A percentile compares a stretch with the other conserved stretches of the same genome.
These are phyloP conservation scores for Epichloe gansuensis DNA, from an alignment of 2,329 filamentous ascomycete genomes.

Conservation along the genomic window DNA sequence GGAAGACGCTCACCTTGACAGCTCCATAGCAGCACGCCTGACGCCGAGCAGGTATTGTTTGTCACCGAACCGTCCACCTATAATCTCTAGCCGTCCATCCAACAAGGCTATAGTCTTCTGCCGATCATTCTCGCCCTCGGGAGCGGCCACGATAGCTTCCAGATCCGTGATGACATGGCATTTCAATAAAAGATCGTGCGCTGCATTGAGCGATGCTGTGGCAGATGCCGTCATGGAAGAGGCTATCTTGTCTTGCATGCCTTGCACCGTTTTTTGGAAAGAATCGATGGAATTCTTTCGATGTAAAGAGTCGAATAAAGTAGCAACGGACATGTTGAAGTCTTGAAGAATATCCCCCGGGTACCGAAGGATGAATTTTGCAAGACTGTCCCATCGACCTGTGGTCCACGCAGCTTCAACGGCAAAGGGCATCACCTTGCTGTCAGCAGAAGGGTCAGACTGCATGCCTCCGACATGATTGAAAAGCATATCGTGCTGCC, in stretches of 20 bases:
- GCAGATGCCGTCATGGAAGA: slow-evolving; percentile 62
- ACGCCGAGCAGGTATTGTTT: slow-evolving; percentile 89
- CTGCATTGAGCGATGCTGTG: slow-evolving; percentile 70
- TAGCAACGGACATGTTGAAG: slow-evolving; percentile 72
- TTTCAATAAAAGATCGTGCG: slow-evolving; percentile 73
- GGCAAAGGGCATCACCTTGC: slow-evolving; percentile 65
- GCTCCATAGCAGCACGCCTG: slow-evolving; percentile 74
- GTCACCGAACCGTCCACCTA: slow-evolving; percentile 80
- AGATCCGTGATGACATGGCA: slow-evolving; percentile 82
- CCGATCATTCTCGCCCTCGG: slow-evolving; percentile 27
- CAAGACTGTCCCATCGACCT: slow-evolving; percentile 63
- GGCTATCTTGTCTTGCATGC: slow-evolving; percentile 57
- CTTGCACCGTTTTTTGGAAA: slow-evolving; percentile 45
- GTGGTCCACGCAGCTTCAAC: slow-evolving; percentile 89
- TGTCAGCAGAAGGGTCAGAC: slow-evolving; percentile 35
- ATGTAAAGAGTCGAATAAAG: slow-evolving; percentile 45
- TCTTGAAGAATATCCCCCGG: slow-evolving; percentile 39
- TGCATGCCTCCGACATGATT: slow-evolving; percentile 75
- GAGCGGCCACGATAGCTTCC: slow-evolving; percentile 52
- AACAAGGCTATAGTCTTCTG: slow-evolving; percentile 29
- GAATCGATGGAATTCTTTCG: slow-evolving; percentile 33
- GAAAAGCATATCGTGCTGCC: slow-evolving; percentile 78
- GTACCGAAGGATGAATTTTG: slow-evolving; percentile 48
- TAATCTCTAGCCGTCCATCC: slow-evolving; percentile 67
- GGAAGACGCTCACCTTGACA: slow-evolving; percentile 43